phyloP scores from a whole-genome alignment of 2,329 filamentous ascomycete genomes.

The Coniochaeta prunicola region DNA sequence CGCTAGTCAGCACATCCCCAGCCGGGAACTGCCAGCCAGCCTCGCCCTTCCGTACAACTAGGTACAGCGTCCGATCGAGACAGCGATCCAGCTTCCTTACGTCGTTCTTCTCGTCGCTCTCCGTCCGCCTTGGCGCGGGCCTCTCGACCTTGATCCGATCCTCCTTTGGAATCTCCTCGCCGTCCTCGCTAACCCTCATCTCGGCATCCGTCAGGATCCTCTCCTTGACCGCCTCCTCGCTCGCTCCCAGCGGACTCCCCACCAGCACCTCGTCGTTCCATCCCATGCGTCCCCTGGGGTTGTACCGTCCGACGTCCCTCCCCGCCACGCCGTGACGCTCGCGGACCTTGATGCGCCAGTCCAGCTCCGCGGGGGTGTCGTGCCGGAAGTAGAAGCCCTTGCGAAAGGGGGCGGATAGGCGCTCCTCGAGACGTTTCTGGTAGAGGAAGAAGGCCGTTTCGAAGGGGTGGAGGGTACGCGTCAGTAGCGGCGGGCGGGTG shows the following conservation, averaged over 20 bases:
- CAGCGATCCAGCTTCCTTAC: constrained; percentile 69
- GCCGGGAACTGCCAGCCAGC: constrained; percentile 80
- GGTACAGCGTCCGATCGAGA: constrained; percentile 76
- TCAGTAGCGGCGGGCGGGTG: constrained; percentile 81
- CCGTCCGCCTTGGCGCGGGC: constrained; percentile 63
- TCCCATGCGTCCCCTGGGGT: constrained; percentile 46
- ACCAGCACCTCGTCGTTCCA: constrained; percentile 92
- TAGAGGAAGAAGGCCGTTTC: constrained; percentile 95
- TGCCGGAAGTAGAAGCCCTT: constrained; percentile 93
- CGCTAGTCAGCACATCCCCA: constrained; percentile 58
- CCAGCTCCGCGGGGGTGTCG: constrained; percentile 73
- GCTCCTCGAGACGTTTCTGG: constrained; percentile 93
- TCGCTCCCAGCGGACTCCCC: constrained; percentile 56
- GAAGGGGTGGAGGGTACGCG: constrained; percentile 75
- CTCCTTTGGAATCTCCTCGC: constrained; percentile 48
- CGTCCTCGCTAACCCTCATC: constrained; percentile 50
- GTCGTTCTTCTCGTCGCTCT: constrained; percentile 73
- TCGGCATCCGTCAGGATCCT: constrained; percentile 71
- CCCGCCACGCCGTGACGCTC: constrained; percentile 68
- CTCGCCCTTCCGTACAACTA: constrained; percentile 61
- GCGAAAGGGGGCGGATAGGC: constrained; percentile 78
- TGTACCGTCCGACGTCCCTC: constrained; percentile 79
- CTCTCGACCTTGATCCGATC: constrained; percentile 62
- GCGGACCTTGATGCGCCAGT: constrained; percentile 82
- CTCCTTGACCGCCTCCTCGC: constrained; percentile 58